Evolutionary conservation across 495 filamentous ascomycete species (phyloP).

Genomic region (Mycothermus thermophilus): DNA sequence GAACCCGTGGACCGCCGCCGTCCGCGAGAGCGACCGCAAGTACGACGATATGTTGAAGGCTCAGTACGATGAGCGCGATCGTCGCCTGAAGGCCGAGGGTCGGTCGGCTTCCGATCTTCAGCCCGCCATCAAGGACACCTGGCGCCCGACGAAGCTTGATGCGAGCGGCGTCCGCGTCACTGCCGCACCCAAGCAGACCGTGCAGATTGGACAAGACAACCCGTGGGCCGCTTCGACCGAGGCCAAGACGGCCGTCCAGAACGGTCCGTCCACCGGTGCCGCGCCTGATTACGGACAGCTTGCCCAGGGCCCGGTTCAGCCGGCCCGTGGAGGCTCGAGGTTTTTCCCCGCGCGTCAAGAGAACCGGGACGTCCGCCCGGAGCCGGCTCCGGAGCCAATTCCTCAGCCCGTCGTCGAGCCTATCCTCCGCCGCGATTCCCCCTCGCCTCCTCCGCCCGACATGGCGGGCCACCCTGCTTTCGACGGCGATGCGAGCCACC

Average conservation of each 20-base stretch:
- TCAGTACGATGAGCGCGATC: conserved; percentile 16
- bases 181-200: conserved; percentile 11
- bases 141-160: conserved; percentile 43
- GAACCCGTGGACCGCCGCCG: conserved; percentile 6
- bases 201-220: conserved; percentile 14
- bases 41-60: conserved; percentile 15
- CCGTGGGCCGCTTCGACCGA: conserved; percentile 14
- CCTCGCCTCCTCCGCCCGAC: conserved; percentile 63
- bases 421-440: conserved; percentile 31
- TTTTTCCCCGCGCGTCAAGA: conserved; percentile 51
- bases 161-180: conserved; percentile 23
- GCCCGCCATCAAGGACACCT: conserved; percentile 47
- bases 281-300: conserved; percentile 10
- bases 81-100: conserved; percentile 17
- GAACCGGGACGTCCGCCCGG: conserved; percentile 1
- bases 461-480: conserved; percentile 57
- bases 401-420: no score
- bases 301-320: conserved; percentile 5
- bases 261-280: conserved; percentile 4
- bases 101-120: conserved; percentile 20
- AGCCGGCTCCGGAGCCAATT: conserved; percentile 5
- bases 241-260: conserved; percentile 6
- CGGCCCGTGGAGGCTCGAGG: conserved; percentile 27
- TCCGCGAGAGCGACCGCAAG: conserved; percentile 13
- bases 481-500: conserved; percentile 47